These are phyloP conservation scores for Rhodotorula sp. DNA, from an alignment of 1,284 basidiomycete species.

Conservation along the genomic window DNA sequence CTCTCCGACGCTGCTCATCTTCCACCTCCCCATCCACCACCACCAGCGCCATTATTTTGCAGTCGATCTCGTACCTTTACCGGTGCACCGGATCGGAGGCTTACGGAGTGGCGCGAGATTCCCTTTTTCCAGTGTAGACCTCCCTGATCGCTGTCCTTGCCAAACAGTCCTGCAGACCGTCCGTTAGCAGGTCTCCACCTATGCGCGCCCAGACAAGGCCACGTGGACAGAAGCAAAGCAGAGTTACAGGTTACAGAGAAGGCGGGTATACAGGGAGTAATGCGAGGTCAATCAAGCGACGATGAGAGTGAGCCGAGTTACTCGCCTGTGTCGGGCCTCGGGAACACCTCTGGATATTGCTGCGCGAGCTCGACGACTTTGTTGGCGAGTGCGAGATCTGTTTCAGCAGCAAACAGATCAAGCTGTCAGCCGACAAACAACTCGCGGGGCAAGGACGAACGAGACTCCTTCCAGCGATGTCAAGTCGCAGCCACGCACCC, in stretches of 20 bases:
- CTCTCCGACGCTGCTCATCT: not conserved
- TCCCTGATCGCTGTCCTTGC: not conserved
- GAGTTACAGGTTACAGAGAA: not conserved
- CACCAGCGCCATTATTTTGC: slow-evolving; percentile 31
- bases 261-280: not conserved
- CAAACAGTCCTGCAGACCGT: too few relatives aligned
- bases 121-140: not conserved
- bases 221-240: not conserved
- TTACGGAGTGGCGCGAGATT: slow-evolving; percentile 40
- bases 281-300: not conserved
- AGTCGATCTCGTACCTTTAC: slow-evolving; percentile 1
- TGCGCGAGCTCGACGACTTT: slow-evolving; percentile 57
- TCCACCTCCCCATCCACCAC: not conserved
- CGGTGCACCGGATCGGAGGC: slow-evolving; percentile 9
- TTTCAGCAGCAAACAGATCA: not conserved
- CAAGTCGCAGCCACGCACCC: slow-evolving; percentile 55
- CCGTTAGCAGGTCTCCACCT: too few relatives aligned
- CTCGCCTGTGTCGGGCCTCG: slow-evolving; percentile 3
- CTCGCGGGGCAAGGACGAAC: not conserved
- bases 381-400: slow-evolving; percentile 67
- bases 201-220: too few relatives aligned
- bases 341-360: slow-evolving; percentile 35
- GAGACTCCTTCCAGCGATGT: not conserved
- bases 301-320: not conserved
- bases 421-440: not conserved